Evolutionary conservation across 495 filamentous ascomycete species (phyloP).

Genomic region (Neurospora terricola): DNA sequence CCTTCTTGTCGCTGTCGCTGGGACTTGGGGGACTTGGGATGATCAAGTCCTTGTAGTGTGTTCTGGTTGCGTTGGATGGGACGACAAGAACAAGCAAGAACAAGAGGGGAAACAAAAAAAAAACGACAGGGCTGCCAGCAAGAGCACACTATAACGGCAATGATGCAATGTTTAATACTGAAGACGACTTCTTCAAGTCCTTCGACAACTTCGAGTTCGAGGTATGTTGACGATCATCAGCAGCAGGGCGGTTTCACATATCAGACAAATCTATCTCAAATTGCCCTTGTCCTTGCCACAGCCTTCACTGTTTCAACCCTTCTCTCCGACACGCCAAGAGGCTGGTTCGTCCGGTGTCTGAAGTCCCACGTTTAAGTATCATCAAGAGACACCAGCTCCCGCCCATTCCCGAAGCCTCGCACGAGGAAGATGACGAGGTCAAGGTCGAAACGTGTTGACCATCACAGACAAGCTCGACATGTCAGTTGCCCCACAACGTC

Average conservation of each 20-base stretch:
- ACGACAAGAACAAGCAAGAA: background rate
- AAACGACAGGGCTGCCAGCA: background rate
- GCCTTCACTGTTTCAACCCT: background rate
- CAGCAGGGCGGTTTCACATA: background rate
- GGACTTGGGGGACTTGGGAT: background rate
- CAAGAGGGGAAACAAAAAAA: background rate
- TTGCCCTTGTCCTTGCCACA: background rate
- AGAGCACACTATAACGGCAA: background rate
- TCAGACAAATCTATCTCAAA: background rate
- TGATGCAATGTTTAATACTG: background rate
- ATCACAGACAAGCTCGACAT: background rate
- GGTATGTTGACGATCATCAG: background rate
- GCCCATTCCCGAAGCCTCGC: background rate
- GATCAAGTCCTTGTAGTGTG: background rate
- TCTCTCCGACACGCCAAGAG: background rate
- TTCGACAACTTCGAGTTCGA: background rate
- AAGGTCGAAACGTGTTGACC: background rate
- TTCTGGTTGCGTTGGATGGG: background rate
- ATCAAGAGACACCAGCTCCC: background rate
- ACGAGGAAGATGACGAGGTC: background rate
- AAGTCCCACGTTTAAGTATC: background rate
- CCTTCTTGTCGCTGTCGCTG: background rate
- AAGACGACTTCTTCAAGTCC: background rate
- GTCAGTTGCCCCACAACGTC: background rate
- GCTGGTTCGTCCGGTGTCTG: background rate